Evolutionary conservation across 1,139 yeast genomes (phyloP).

Genomic region (Yamadazyma jaroonii): DNA sequence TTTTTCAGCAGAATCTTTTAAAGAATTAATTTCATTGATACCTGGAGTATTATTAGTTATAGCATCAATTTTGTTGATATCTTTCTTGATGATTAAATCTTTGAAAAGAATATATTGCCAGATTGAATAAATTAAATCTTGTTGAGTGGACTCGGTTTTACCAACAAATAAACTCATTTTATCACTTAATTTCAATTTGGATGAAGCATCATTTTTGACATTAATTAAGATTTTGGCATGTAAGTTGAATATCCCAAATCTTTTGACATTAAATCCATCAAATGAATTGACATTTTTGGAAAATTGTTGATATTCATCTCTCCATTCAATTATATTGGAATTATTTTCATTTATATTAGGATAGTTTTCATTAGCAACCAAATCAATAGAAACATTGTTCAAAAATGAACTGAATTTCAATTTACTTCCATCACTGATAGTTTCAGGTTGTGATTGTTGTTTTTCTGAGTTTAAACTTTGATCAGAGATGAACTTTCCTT

Average conservation of each 20-base stretch:
- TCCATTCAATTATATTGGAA: slow-evolving; percentile 43
- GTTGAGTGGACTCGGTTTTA: slow-evolving; percentile 74
- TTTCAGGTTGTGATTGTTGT: slow-evolving; percentile 3
- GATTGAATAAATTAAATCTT: slow-evolving; percentile 77
- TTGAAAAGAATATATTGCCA: slow-evolving; percentile 88
- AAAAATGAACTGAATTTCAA: slow-evolving; percentile 71
- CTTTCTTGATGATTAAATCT: slow-evolving; percentile 52
- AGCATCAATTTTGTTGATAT: slow-evolving; percentile 37
- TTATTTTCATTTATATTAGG: slow-evolving; percentile 33
- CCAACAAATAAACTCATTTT: slow-evolving; percentile 70
- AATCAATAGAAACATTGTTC: slow-evolving; percentile 80
- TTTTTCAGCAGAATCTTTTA: slow-evolving; percentile 23
- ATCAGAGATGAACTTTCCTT: slow-evolving; percentile 65
- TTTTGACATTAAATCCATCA: slow-evolving; percentile 85
- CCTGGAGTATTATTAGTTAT: slow-evolving; percentile 25
- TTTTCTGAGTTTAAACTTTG: slow-evolving; percentile 19
- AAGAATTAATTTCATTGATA: slow-evolving; percentile 12
- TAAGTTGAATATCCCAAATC: slow-evolving; percentile 70
- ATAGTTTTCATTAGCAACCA: slow-evolving; percentile 45
- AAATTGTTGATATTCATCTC: slow-evolving; percentile 23
- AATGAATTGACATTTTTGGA: slow-evolving; percentile 39
- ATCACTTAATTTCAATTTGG: slow-evolving; percentile 59
- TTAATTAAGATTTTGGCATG: slow-evolving; percentile 74
- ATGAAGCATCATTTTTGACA: slow-evolving; percentile 63
- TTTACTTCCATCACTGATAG: slow-evolving; percentile 5